Base-by-base conservation (phyloP, 2,329 filamentous ascomycete species). In the Colletotrichum limetticola region DNA sequence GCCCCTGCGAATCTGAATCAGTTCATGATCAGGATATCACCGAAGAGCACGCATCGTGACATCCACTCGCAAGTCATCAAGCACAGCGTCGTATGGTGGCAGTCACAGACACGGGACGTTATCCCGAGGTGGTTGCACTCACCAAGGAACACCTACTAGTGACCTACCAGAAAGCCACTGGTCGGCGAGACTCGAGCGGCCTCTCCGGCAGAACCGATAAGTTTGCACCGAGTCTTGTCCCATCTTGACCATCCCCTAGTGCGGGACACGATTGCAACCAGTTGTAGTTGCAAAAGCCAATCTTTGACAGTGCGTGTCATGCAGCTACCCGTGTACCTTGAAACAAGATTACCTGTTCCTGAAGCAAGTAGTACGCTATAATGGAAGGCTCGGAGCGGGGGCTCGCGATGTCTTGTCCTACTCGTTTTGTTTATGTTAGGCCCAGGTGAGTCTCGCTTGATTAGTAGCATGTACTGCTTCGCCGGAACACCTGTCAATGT, bases 301-400 rank as follows among this genome's bases (percentile, higher is more conserved):
- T 28, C 9, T 2, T 56, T 37, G 46, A 49, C 42, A 53, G 52
- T 26, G n/a, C 53, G 19, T 49, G 35, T 24, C 16, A 59, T 72
- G 68, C 49, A 60, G 30, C 32, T 30, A 68, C 2, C 72, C 65
- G 72, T 56, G 69, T 68, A 30, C 63, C 57, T 60, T 59, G 37
- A 68, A 71, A 61, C 30, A 67, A 72, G 42, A 68, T 74, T 73
- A 46, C 64, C 49, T 73, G 72, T 74, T 58, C 60, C 69, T 69
- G 60, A 57, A 5, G 14, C 14, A 16, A 22, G 69, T 74, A 3
- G n/a, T 24, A 73, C 69, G 35, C 22, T 6, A 59, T 35, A 12
- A 4, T 65, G 22, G 52, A 22, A 26, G 59, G 30, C 46, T 58
- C 56, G 24, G 37, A 19, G 49, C 37, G 56, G 35, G 57, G 35